These are phyloP conservation scores for Wickerhamomyces sp. DNA, from an alignment of 1,139 yeast genomes.

Conservation along the genomic window DNA sequence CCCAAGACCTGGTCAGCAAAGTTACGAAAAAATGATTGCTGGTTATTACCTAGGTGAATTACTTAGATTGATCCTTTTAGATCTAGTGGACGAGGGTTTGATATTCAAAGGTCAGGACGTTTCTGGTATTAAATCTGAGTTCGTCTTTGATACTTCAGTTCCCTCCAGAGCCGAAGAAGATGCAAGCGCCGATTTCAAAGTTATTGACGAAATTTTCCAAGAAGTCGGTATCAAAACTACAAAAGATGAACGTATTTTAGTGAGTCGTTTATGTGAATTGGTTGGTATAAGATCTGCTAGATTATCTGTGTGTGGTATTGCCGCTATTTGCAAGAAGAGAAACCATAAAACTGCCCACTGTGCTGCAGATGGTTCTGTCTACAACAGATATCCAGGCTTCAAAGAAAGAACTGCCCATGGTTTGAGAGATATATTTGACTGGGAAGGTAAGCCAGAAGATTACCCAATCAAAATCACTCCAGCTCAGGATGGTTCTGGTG, in stretches of 20 bases:
- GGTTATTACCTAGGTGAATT: slow-evolving; percentile 96
- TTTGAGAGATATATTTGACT: slow-evolving; percentile 83
- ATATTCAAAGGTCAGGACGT: slow-evolving; percentile 70
- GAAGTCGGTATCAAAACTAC: slow-evolving; percentile 62
- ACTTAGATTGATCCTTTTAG: slow-evolving; percentile 74
- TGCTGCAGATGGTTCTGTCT: slow-evolving; percentile 97
- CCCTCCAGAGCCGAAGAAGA: slow-evolving; percentile 87
- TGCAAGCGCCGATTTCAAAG: slow-evolving; percentile 73
- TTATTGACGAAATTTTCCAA: slow-evolving; percentile 64
- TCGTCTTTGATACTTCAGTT: slow-evolving; percentile 83
- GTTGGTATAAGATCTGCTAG: slow-evolving; percentile 93
- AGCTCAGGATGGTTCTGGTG: slow-evolving; percentile 98
- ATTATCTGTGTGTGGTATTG: slow-evolving; percentile 91
- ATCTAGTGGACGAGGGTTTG: slow-evolving; percentile 58
- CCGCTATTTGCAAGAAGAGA: slow-evolving; percentile 90
- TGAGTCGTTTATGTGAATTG: slow-evolving; percentile 79
- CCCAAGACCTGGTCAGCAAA: slow-evolving; percentile 95
- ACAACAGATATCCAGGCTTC: slow-evolving; percentile 89
- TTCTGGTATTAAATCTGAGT: slow-evolving; percentile 52
- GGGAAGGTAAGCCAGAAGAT: slow-evolving; percentile 51
- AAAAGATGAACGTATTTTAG: slow-evolving; percentile 72
- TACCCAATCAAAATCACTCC: slow-evolving; percentile 81
- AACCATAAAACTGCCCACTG: slow-evolving; percentile 73
- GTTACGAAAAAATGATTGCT: slow-evolving; percentile 96
- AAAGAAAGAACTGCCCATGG: slow-evolving; percentile 86